Conservation (phyloP, 805 yeast species). For the Candida stauntonica region DNA sequence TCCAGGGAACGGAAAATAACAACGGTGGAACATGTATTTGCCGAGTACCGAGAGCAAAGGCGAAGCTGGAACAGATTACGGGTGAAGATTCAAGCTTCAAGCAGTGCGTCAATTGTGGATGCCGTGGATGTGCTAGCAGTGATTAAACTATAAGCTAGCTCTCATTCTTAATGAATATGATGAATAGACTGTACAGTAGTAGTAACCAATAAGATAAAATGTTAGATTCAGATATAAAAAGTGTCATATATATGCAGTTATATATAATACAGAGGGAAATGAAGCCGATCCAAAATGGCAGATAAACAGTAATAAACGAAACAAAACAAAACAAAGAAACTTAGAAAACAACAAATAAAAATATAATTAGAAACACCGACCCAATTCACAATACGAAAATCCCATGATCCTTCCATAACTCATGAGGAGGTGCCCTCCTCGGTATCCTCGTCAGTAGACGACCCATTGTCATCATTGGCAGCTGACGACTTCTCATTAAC, state of each 20-base stretch:
- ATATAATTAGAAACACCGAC: not conserved
- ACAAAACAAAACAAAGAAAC: not conserved
- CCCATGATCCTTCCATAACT: not conserved
- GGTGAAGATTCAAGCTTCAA: conserved; percentile 34
- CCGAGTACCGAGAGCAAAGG: conserved; percentile 61
- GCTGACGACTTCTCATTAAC: conserved; percentile 1
- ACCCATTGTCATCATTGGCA: conserved; percentile 5
- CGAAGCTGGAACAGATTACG: conserved; percentile 39
- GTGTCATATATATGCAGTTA: not conserved
- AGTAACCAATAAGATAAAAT: too few relatives aligned
- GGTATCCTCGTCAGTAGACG: conserved; percentile 14
- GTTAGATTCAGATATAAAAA: not conserved
- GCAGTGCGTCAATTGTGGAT: conserved; percentile 79
- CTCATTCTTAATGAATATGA: too few relatives aligned
- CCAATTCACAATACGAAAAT: too few relatives aligned
- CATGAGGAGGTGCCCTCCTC: conserved; percentile 2
- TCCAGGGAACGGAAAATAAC: conserved; percentile 55
- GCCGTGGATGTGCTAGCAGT: conserved; percentile 76
- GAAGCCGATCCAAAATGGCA: not conserved
- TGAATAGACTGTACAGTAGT: too few relatives aligned
- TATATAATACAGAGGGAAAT: not conserved
- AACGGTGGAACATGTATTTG: conserved; percentile 77
- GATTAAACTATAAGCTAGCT: conserved; percentile 41
- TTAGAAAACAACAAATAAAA: not conserved
- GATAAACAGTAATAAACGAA: not conserved